Evolutionary conservation across 2,329 filamentous ascomycete species (phyloP).

Genomic region (Trichophyton equinum): DNA sequence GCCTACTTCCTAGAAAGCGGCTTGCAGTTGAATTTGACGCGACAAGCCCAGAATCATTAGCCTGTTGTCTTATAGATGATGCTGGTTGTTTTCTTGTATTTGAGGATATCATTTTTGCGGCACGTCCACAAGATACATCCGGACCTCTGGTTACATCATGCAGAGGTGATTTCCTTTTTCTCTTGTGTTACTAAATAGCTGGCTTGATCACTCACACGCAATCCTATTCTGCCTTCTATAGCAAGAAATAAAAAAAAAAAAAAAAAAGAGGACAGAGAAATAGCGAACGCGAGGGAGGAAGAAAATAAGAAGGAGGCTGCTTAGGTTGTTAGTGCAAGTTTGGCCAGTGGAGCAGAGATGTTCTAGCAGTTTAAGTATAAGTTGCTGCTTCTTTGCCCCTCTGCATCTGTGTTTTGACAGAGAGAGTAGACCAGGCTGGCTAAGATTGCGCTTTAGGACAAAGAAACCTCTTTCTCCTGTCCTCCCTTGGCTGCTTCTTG

Average conservation of each 20-base stretch:
- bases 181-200: background rate
- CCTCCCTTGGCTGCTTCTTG: too few species aligned
- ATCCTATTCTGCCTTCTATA: background rate
- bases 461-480: too few species aligned
- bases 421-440: background rate
- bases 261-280: background rate
- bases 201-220: background rate
- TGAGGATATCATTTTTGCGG: background rate
- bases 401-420: background rate
- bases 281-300: background rate
- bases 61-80: background rate
- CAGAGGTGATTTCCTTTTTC: background rate
- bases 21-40: conserved; percentile 29
- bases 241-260: background rate
- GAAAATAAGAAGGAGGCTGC: background rate
- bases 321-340: background rate
- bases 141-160: background rate
- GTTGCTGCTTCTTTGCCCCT: background rate
- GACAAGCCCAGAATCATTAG: conserved; percentile 5
- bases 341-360: background rate
- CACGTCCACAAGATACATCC: background rate
- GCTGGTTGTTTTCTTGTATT: background rate
- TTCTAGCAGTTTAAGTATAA: background rate
- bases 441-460: too few species aligned
- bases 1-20: conserved; percentile 28